Evolutionary conservation across 2,329 filamentous ascomycete genomes (phyloP), one percentile per base, ranked within the genome.

Genomic region (Didymosphaeria variabile): DNA sequence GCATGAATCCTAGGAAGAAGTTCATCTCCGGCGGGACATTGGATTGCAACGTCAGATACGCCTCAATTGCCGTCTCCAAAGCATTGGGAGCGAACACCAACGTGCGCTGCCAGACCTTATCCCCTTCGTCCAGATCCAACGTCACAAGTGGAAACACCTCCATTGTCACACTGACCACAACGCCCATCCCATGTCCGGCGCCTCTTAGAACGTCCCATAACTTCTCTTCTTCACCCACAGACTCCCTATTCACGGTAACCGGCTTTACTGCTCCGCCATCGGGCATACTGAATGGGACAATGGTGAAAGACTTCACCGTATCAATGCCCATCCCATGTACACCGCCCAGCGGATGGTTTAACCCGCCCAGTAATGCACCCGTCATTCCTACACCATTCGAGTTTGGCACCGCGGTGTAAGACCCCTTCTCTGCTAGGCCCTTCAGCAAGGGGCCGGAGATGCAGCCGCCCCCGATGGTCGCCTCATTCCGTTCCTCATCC

Each of bases 241-340:
- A 73, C 1, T 66, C 59, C 2, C 59, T 23, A 17, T 55, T 61
- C 0, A 75, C 55, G 1, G 71, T 62, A 0, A 72, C 3, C 0
- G 63, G 29, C 17, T 19, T 13, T 1, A 51, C 2, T 23, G 13
- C 15, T 34, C 47, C 49, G 9, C 49, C 50, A 10, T 38, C 19
- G 2, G 57, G 46, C 8, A 19, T 9, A 2, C 53, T 58, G n/a
- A 66, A 64, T 7, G 61, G 64, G 2, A 79, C 51, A 3, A 79
- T 26, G 0, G 71, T 72, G 5, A 77, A 70, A 0, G 68, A 66
- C 0, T 72, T 53, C 8, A 76, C 64, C 10, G 72, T 66, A 23
- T 80, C 79, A 3, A 72, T 67, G 64, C 76, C 73, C 58, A 77
- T 71, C 12, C 79, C 76, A 15, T 77, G 68, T 5, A 74, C 31